Base-by-base conservation (phyloP, 2,329 filamentous ascomycete genomes). In the Hypoxylon sp. region DNA sequence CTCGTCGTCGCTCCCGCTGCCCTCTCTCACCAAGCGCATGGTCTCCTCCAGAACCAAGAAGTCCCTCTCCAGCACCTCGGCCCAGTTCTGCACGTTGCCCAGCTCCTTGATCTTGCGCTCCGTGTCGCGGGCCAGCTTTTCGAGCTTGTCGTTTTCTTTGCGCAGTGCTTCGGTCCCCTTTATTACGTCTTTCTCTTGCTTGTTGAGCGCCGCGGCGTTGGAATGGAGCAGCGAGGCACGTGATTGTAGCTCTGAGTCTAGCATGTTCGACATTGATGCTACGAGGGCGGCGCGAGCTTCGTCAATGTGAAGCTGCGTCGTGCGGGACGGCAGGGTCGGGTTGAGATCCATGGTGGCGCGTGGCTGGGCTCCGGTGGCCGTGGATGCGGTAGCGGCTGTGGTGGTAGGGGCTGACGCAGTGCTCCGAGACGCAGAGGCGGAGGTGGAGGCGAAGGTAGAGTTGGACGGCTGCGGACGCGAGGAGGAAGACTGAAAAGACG, bases 41-140 rank as follows among this genome's bases (percentile, higher is more conserved):
- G 89, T 91, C 83, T 91, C 89, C 77, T 89, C 87, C 5, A 91
- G 76, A 48, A 89, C 84, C 60, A 90, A 69, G 70, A 91, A 89
- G 71, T 90, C 87, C 65, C 88, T 79, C 83, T 90, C 92, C 75
- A 95, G 83, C 80, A 94, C 88, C 85, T 96, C 93, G 21, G 92
- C 91, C 92, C 92, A 96, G 78, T 94, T 94, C 83, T 95, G 92
- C 76, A 95, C 87, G 76, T 94, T 90, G 23, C 92, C 92, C 67
- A 94, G 83, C 83, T 94, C 92, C 81, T 94, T 94, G 65, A 95
- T 82, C 75, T 85, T 85, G 70, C 85, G 85, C 49, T 87, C 86
- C 36, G 90, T 89, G 63, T 84, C 85, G 71, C 87, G 86, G 4
- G 89, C 89, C 72, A 93, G 83, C 71, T 86, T 86, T 71, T 87